Evolutionary conservation across 2,329 filamentous ascomycete species (phyloP).

Genomic region (Arthroderma uncinatum): DNA sequence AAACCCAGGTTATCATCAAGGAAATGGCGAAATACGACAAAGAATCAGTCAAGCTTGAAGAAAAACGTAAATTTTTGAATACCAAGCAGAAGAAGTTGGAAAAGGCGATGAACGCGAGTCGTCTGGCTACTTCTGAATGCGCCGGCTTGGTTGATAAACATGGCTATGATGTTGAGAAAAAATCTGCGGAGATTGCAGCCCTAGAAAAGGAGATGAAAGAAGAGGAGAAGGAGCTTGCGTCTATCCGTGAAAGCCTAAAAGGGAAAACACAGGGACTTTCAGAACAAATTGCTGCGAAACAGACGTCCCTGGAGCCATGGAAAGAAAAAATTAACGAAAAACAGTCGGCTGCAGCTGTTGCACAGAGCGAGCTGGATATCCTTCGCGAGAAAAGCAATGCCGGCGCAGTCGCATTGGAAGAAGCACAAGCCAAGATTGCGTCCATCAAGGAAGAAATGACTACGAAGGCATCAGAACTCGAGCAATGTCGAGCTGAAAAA

Average conservation of each 20-base stretch:
- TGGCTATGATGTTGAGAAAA: conserved; percentile 63
- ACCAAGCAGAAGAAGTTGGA: conserved; percentile 93
- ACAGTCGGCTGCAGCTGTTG: conserved; percentile 83
- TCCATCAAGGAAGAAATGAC: conserved; percentile 60
- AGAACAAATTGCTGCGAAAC: conserved; percentile 81
- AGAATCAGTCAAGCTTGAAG: conserved; percentile 92
- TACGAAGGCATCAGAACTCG: conserved; percentile 61
- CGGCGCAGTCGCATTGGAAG: conserved; percentile 70
- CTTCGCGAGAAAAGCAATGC: conserved; percentile 81
- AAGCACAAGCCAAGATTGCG: conserved; percentile 67
- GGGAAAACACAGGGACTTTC: conserved; percentile 94
- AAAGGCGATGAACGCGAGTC: conserved; percentile 69
- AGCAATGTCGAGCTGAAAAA: conserved; percentile 64
- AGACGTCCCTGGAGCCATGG: conserved; percentile 93
- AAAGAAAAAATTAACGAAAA: conserved; percentile 95
- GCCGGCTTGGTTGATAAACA: conserved; percentile 68
- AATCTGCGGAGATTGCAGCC: conserved; percentile 59
- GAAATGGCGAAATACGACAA: conserved; percentile 91
- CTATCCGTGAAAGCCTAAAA: conserved; percentile 78
- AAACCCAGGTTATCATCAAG: conserved; percentile 66
- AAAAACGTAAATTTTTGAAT: conserved; percentile 87
- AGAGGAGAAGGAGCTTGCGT: conserved; percentile 71
- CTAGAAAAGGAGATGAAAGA: conserved; percentile 65
- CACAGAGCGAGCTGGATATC: conserved; percentile 88
- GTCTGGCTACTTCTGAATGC: conserved; percentile 62